Conservation (phyloP, 352 stramenopile species). For the Halophytophthora polymorphica region DNA sequence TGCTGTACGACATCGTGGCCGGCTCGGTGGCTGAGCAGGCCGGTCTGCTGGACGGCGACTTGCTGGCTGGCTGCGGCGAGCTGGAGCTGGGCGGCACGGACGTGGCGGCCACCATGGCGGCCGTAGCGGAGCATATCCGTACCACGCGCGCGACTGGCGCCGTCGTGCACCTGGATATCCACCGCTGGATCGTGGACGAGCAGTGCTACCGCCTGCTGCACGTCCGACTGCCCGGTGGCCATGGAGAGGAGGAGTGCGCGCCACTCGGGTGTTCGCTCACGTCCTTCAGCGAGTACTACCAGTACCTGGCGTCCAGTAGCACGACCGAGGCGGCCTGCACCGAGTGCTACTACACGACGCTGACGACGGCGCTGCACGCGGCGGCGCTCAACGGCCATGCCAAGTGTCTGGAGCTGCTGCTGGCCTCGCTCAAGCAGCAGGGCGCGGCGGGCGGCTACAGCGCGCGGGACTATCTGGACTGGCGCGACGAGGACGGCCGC, state of each 20-base stretch:
- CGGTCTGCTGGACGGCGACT: conserved; percentile 43
- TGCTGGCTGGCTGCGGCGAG: conserved; percentile 37
- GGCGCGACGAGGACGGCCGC: conserved; percentile 57
- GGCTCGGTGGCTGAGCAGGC: conserved; percentile 27
- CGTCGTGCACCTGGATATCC: conserved; percentile 31
- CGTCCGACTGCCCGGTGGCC: conserved; percentile 12
- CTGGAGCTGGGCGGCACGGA: conserved; percentile 14
- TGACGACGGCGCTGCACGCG: conserved; percentile 53
- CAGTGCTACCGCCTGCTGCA: conserved; percentile 41
- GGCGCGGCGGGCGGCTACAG: conserved; percentile 15
- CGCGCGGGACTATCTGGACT: conserved; percentile 37
- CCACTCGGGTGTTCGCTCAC: conserved; percentile 47
- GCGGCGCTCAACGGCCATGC: conserved; percentile 55
- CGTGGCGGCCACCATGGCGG: conserved; percentile 5
- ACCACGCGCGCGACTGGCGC: background rate
- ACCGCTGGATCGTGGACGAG: conserved; percentile 41
- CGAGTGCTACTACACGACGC: conserved; percentile 55
- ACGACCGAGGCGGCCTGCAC: conserved; percentile 28
- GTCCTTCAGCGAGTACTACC: conserved; percentile 54
- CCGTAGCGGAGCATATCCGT: conserved; percentile 18
- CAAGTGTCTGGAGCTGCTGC: conserved; percentile 42
- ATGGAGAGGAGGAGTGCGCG: background rate
- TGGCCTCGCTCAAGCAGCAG: conserved; percentile 6
- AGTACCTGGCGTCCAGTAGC: conserved; percentile 8
- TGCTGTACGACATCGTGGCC: conserved; percentile 39